These are phyloP conservation scores for Noccaea bulbosa DNA, from an alignment of 345 rosid species.

Conservation along the genomic window DNA sequence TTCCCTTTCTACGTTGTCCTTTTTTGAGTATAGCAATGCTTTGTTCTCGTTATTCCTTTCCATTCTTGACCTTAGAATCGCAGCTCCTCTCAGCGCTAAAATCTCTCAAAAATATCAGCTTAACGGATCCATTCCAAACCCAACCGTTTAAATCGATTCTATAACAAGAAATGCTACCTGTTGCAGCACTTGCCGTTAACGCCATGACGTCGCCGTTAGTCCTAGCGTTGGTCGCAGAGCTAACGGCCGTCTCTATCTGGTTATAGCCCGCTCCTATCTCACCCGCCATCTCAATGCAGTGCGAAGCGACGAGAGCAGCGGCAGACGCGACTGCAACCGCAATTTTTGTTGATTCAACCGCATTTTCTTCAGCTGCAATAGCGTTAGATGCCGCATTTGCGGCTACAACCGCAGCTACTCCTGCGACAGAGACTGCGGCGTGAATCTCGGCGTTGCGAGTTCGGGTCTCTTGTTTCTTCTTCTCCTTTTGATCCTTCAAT, in stretches of 20 bases:
- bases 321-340: conserved; percentile 80
- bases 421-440: conserved; percentile 94
- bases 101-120: conserved; percentile 23
- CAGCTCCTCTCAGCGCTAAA: conserved; percentile 85
- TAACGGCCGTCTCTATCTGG: conserved; percentile 67
- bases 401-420: conserved; percentile 91
- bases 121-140: conserved; percentile 5
- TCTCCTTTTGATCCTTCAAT: conserved; percentile 88
- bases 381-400: conserved; percentile 69
- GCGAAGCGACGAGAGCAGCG: conserved; percentile 86
- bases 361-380: conserved; percentile 46
- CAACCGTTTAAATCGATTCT: not conserved
- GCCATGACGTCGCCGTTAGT: conserved; percentile 90
- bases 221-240: conserved; percentile 79
- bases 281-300: conserved; percentile 92
- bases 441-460: conserved; percentile 83
- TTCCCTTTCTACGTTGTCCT: conserved; percentile 57
- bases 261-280: conserved; percentile 89
- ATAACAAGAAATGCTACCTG: conserved; percentile 53
- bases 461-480: conserved; percentile 85
- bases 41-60: conserved; percentile 58
- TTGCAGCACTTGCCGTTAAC: conserved; percentile 94
- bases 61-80: conserved; percentile 72
- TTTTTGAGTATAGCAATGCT: conserved; percentile 46
- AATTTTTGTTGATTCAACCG: conserved; percentile 47